These are phyloP conservation scores for Backusella parvicylindrica DNA, from an alignment of 192 early-diverging fungal genomes.

Conservation along the genomic window DNA sequence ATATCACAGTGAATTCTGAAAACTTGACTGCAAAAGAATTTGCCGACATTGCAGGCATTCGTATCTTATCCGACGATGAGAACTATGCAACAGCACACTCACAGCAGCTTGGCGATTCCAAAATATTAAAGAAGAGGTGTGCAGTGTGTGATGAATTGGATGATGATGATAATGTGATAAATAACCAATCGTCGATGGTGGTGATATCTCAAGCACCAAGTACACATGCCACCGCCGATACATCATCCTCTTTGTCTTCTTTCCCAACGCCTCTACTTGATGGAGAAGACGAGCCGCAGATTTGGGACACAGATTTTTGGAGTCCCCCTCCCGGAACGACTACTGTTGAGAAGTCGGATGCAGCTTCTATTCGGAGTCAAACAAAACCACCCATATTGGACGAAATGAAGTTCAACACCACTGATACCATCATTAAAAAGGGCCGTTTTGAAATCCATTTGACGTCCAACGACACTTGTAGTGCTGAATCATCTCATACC, in stretches of 20 bases:
- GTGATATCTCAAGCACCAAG: neutral
- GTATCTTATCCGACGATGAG: conserved; percentile 22
- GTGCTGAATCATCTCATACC: neutral
- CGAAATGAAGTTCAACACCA: conserved; percentile 1
- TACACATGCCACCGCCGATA: neutral
- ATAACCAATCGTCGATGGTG: neutral
- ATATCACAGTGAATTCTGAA: conserved; percentile 34
- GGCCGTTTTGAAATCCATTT: conserved; percentile 22
- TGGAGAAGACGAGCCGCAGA: neutral
- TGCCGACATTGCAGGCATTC: conserved; percentile 32
- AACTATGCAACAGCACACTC: neutral
- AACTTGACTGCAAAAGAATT: conserved; percentile 36
- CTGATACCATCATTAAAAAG: conserved; percentile 7
- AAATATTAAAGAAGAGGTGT: neutral
- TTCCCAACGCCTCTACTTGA: neutral
- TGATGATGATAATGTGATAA: neutral
- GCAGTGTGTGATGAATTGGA: neutral
- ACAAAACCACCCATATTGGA: conserved; percentile 5
- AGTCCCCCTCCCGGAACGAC: neutral
- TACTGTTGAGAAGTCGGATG: neutral
- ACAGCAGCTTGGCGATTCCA: neutral
- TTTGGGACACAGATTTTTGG: conserved; percentile 1
- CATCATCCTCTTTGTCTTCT: neutral
- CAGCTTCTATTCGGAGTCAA: neutral
- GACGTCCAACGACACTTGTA: neutral